Evolutionary conservation across 1,284 basidiomycete species (phyloP).

Genomic region (Phellinidium pouzarii): DNA sequence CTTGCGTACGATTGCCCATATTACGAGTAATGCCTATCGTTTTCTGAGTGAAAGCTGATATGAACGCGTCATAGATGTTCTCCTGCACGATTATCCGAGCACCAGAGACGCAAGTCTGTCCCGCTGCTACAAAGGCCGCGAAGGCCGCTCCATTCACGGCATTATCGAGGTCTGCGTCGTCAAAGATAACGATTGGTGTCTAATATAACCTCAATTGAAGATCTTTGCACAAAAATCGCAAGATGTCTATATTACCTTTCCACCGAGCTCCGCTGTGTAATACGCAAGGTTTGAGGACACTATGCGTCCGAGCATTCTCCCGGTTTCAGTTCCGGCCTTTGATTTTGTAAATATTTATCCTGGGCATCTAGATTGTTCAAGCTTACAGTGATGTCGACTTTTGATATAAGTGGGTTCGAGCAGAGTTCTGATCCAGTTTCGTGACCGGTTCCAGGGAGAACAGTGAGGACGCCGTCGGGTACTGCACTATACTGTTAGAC

Average conservation of each 20-base stretch:
- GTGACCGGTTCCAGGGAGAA: constrained; percentile 64
- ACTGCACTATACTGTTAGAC: constrained; percentile 35
- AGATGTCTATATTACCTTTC: constrained; percentile 58
- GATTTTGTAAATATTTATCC: not conserved
- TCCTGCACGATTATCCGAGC: constrained; percentile 68
- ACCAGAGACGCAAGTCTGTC: constrained; percentile 80
- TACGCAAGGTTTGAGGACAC: constrained; percentile 66
- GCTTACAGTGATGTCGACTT: constrained; percentile 76
- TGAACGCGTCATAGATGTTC: constrained; percentile 59
- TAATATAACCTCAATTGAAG: too few relatives aligned
- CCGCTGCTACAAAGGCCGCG: constrained; percentile 78
- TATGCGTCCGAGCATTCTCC: constrained; percentile 59
- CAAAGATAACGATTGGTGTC: constrained; percentile 73
- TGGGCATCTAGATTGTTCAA: not conserved
- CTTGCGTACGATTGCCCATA: constrained; percentile 68
- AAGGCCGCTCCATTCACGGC: constrained; percentile 77
- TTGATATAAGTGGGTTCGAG: constrained; percentile 57
- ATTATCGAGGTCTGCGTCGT: constrained; percentile 61
- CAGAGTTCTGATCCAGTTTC: constrained; percentile 59
- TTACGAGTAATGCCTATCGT: constrained; percentile 50
- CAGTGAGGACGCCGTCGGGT: constrained; percentile 64
- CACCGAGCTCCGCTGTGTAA: constrained; percentile 77
- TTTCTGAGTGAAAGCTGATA: constrained; percentile 55
- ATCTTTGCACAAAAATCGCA: too few relatives aligned
- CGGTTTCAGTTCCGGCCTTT: constrained; percentile 73